A percentile compares a stretch with the other conserved stretches of the same genome.
phyloP scores from a whole-genome alignment of 2,329 filamentous ascomycete genomes.

The Trichoderma cornu-damae region DNA sequence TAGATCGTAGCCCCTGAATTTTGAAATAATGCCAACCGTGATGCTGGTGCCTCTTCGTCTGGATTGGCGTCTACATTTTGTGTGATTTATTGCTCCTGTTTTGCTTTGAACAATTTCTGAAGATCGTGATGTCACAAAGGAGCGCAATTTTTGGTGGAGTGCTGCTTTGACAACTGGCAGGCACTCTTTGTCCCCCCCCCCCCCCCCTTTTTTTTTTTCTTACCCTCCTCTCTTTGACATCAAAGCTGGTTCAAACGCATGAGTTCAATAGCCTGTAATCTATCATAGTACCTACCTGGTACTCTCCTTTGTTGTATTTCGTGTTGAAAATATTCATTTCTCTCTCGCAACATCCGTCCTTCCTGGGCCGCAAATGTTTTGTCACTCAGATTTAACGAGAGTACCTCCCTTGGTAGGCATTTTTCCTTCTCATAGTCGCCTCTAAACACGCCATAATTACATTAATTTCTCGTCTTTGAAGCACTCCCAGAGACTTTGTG shows the following conservation, averaged over 20 bases:
- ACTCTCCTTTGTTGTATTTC: too few relatives aligned
- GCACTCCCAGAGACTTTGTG: too few relatives aligned
- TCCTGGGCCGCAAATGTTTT: neutral
- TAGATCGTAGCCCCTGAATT: neutral
- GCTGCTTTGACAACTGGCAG: neutral
- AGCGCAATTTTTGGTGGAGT: neutral
- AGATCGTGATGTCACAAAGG: neutral
- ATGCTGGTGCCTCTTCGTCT: neutral
- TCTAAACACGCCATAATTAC: neutral
- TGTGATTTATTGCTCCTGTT: neutral
- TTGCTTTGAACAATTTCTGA: neutral
- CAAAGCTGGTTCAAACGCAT: neutral
- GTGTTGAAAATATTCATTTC: neutral
- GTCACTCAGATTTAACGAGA: neutral
- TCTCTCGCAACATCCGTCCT: neutral
- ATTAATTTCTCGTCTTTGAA: too few relatives aligned
- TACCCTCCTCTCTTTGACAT: neutral
- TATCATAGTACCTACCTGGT: too few relatives aligned
- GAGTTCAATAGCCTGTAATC: neutral
- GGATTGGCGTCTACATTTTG: too few relatives aligned
- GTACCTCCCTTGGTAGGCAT: too few relatives aligned
- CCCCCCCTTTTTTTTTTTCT: neutral
- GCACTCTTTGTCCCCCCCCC: neutral
- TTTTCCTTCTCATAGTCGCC: neutral
- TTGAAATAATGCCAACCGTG: neutral